These are phyloP conservation scores for Pythium grandisporangium DNA, from an alignment of 352 stramenopile genomes.

Conservation along the genomic window DNA sequence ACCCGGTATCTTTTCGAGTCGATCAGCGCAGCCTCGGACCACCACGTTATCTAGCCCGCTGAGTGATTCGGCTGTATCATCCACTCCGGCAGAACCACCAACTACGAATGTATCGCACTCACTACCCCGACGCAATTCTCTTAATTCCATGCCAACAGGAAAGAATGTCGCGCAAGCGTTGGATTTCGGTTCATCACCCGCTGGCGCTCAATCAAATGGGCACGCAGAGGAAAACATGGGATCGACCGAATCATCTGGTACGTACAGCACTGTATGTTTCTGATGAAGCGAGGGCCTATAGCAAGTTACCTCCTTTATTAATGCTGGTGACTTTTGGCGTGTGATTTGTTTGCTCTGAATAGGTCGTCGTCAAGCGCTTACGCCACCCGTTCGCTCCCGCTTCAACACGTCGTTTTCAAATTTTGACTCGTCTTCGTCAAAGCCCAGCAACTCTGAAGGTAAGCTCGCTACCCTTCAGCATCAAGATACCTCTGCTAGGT, in stretches of 20 bases:
- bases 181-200: slow-evolving; percentile 32
- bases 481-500: background rate
- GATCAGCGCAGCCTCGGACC: slow-evolving; percentile 26
- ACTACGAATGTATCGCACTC: slow-evolving; percentile 8
- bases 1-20: slow-evolving; percentile 61
- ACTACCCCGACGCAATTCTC: slow-evolving; percentile 26
- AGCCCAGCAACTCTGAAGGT: slow-evolving; percentile 3
- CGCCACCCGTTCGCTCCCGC: slow-evolving; percentile 10
- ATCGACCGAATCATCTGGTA: no score
- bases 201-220: no score
- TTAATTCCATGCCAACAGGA: slow-evolving; percentile 8
- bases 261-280: no score
- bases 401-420: slow-evolving; percentile 13
- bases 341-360: no score
- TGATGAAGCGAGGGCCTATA: no score
- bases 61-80: background rate
- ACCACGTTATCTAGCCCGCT: no score
- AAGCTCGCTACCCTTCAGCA: slow-evolving; percentile 2
- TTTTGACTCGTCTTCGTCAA: no score
- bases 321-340: no score
- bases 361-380: slow-evolving; percentile 3
- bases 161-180: slow-evolving; percentile 32
- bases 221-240: no score
- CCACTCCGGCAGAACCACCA: background rate
- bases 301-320: no score